Conservation (phyloP, 768 basidiomycete species). For the Phlegmacium glaucopus region DNA sequence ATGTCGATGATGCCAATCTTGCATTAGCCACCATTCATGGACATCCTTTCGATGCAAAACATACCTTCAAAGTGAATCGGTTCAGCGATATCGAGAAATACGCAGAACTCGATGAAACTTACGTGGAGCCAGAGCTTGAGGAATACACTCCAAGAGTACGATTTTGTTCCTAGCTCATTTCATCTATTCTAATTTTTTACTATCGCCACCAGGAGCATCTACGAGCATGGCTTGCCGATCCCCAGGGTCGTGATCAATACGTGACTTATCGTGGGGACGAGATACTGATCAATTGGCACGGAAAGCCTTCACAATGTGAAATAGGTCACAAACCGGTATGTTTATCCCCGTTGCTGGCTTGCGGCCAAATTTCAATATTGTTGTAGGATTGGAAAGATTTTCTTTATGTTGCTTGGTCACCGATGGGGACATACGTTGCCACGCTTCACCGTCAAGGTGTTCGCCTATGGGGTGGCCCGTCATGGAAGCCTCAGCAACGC, state of each 20-base stretch:
- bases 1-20: slow-evolving; percentile 63
- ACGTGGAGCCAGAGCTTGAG: slow-evolving; percentile 68
- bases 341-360: slow-evolving; percentile 9
- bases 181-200: slow-evolving; percentile 1
- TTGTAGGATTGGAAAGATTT: slow-evolving; percentile 89
- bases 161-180: slow-evolving; percentile 1
- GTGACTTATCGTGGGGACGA: slow-evolving; percentile 92
- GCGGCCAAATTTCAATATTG: slow-evolving; percentile 9
- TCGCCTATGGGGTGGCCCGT: slow-evolving; percentile 90
- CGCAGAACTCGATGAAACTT: slow-evolving; percentile 72
- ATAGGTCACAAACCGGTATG: slow-evolving; percentile 75
- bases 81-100: slow-evolving; percentile 90
- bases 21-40: slow-evolving; percentile 69
- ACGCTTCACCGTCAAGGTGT: slow-evolving; percentile 95
- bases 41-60: slow-evolving; percentile 83
- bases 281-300: slow-evolving; percentile 89
- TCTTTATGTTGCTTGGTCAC: slow-evolving; percentile 96
- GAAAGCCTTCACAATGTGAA: slow-evolving; percentile 84
- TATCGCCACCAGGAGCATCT: slow-evolving; percentile 74
- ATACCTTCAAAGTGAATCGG: slow-evolving; percentile 80
- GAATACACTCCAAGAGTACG: slow-evolving; percentile 73
- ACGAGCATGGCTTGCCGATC: slow-evolving; percentile 91
- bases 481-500: slow-evolving; percentile 84
- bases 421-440: slow-evolving; percentile 90
- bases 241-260: slow-evolving; percentile 92